phyloP scores from a whole-genome alignment of 805 yeast genomes.

The Nadsonia fulvescens region DNA sequence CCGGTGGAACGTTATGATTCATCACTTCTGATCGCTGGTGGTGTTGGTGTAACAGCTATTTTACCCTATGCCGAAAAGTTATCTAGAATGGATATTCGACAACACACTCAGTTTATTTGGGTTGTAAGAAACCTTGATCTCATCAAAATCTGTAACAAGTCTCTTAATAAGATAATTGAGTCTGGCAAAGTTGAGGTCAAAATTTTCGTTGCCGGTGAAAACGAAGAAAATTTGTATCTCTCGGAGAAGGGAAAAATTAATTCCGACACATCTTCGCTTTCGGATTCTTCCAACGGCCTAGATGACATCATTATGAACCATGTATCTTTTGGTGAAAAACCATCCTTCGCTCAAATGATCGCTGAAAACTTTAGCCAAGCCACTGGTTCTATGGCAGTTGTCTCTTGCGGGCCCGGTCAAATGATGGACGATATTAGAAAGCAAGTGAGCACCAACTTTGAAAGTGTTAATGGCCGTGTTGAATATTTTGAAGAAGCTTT shows the following conservation, averaged over 20 bases:
- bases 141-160: constrained; percentile 16
- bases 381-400: constrained; percentile 29
- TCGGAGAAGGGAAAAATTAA: no score
- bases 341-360: constrained; percentile 3
- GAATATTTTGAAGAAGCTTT: constrained; percentile 58
- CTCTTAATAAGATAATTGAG: constrained; percentile 12
- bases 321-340: constrained; percentile 15
- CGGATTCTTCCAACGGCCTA: no score
- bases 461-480: constrained; percentile 27
- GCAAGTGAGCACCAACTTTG: constrained; percentile 26
- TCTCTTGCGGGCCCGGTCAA: constrained; percentile 44
- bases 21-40: constrained; percentile 51
- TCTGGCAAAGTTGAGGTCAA: constrained; percentile 14
- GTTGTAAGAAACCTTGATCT: constrained; percentile 14
- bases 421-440: constrained; percentile 41
- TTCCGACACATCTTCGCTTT: no score
- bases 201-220: constrained; percentile 23
- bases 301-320: no score
- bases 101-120: constrained; percentile 16
- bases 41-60: constrained; percentile 56
- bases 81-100: constrained; percentile 3
- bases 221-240: no score
- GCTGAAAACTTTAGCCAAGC: constrained; percentile 10
- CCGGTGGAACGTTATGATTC: constrained; percentile 35
- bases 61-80: constrained; percentile 22